Conservation (phyloP, 2,329 filamentous ascomycete genomes). For the Beauveria sp. region DNA sequence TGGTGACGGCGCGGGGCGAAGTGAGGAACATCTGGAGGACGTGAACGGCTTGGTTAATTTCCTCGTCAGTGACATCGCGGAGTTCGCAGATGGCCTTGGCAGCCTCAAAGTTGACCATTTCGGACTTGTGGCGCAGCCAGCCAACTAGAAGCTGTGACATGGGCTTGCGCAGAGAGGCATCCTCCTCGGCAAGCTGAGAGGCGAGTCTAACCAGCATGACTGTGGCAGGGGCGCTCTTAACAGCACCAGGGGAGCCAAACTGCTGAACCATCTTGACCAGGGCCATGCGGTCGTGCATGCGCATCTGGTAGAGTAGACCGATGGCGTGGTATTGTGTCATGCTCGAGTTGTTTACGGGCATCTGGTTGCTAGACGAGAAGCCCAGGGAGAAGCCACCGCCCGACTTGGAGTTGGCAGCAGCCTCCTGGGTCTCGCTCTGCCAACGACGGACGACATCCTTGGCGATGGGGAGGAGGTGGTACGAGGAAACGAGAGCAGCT, state of each 20-base stretch:
- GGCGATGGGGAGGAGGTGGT: conserved; percentile 93
- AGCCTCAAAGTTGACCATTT: conserved; percentile 99
- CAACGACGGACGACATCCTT: conserved; percentile 92
- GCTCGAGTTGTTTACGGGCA: conserved; percentile 84
- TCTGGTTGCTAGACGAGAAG: conserved; percentile 68
- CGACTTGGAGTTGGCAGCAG: conserved; percentile 82
- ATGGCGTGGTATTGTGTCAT: conserved; percentile 99
- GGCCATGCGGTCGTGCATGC: conserved; percentile 94
- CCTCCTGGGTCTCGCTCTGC: conserved; percentile 98
- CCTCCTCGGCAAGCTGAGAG: conserved; percentile 89
- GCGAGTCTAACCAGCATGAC: conserved; percentile 89
- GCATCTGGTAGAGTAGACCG: conserved; percentile 95
- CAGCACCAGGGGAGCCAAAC: conserved; percentile 80
- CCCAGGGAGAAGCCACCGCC: conserved; percentile 85
- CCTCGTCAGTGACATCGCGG: conserved; percentile 83
- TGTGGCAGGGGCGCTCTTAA: conserved; percentile 90
- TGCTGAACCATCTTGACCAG: conserved; percentile 99
- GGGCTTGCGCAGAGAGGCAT: conserved; percentile 77
- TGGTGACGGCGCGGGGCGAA: conserved; percentile 89
- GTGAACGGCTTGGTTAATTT: conserved; percentile 87
- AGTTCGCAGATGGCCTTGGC: conserved; percentile 97
- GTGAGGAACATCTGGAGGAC: conserved; percentile 95
- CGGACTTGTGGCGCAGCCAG: conserved; percentile 96
- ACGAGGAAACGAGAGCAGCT: conserved; percentile 90
- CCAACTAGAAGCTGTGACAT: conserved; percentile 97